Base-by-base conservation (phyloP, 805 yeast species). In the Ogataea philodendri region DNA sequence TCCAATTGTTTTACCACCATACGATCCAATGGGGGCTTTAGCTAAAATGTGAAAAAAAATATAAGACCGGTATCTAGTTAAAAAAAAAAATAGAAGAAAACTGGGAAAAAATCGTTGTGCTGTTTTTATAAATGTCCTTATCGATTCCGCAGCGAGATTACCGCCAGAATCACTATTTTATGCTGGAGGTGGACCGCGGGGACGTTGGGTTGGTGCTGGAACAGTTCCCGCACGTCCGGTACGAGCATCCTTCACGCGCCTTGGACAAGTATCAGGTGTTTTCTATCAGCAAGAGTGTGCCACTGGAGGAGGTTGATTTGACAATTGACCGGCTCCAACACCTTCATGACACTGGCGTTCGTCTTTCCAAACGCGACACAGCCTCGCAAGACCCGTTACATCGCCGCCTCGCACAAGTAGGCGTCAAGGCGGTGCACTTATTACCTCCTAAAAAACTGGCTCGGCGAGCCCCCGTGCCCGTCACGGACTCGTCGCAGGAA, bases 21-120 rank as follows among this genome's bases (percentile, higher is more conserved):
- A 85, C 76, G 89, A 81, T 54, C 87, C 89, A 34, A 78, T 80
- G 80, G 89, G 88, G 34, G 84, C 88, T 2, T 59, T 81, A 35
- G 88, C 88, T 23, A 26, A 14, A n/a, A 35, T 35, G 29, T 35
- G 29, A 13, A 21, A 9, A 15, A 15, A 13, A 19, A 14, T 9
- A 25, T 19, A 7, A 19, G 7, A 31, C 10, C 13, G 5, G 7
- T n/a, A 23, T 22, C 5, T 13, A 18, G 6, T n/a, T 19, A 28
- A n/a, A 17, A 9, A 8, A 18, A 10, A 30, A 16, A n/a, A n/a
- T n/a, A n/a, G n/a, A n/a, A n/a, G n/a, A n/a, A n/a, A n/a, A n/a
- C n/a, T n/a, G n/a, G n/a, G n/a, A n/a, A n/a, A n/a, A n/a, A n/a
- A n/a, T n/a, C n/a, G n/a, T n/a, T 30, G 39, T 15, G 39, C 35